These are phyloP conservation scores for Capsicum chinense DNA, from an alignment of 257 asterid genomes.

Conservation along the genomic window DNA sequence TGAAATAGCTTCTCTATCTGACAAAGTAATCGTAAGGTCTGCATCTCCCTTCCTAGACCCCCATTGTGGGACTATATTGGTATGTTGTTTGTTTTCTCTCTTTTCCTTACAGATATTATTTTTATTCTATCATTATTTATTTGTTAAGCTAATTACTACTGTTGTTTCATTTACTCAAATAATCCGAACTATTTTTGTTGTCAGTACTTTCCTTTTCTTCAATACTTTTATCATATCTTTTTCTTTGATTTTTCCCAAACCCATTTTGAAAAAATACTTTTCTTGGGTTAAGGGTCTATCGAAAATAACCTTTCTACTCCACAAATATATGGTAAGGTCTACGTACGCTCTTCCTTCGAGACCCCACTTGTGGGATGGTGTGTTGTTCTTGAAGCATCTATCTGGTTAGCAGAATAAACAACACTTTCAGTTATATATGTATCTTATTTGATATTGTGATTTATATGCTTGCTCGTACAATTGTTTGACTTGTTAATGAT, in stretches of 20 bases:
- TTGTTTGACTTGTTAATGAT: neutral
- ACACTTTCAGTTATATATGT: neutral
- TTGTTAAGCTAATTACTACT: neutral
- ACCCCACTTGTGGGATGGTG: neutral
- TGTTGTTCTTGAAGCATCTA: neutral
- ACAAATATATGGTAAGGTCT: neutral
- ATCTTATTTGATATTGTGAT: neutral
- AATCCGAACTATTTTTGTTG: neutral
- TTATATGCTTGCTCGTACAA: neutral
- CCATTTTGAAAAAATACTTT: neutral
- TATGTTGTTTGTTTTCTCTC: no score
- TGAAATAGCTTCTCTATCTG: no score
- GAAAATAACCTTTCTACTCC: neutral
- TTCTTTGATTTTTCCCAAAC: neutral
- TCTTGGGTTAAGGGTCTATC: neutral
- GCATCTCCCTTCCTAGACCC: no score
- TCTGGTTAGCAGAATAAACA: neutral
- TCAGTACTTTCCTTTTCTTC: neutral
- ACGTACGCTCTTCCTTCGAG: neutral
- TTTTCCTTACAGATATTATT: no score
- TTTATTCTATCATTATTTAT: no score
- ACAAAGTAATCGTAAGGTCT: no score
- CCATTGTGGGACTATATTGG: no score
- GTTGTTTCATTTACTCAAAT: neutral
- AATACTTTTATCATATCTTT: neutral